Conservation (phyloP, 1,284 basidiomycete genomes). For the Porogramme epimiltina region DNA sequence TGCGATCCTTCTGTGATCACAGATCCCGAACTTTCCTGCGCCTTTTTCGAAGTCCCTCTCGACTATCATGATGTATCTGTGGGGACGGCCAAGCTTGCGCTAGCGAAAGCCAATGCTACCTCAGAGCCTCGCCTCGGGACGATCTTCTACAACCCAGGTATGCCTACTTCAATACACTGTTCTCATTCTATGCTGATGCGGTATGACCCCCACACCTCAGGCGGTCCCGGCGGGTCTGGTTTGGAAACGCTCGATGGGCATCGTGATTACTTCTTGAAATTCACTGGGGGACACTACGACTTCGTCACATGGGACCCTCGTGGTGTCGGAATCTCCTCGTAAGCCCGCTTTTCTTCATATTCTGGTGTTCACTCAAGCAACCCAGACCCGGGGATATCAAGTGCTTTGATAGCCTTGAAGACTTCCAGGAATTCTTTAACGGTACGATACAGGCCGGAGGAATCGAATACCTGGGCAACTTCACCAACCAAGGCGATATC, state of each 20-base stretch:
- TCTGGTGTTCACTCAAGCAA: background rate
- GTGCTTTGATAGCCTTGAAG: conserved; percentile 9
- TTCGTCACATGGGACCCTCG: conserved; percentile 15
- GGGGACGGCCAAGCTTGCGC: conserved; percentile 3
- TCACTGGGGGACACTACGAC: conserved; percentile 9
- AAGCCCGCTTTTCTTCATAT: no score
- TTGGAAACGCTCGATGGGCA: background rate
- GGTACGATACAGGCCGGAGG: conserved; percentile 9
- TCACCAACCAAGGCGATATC: conserved; percentile 9
- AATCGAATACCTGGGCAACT: conserved; percentile 9
- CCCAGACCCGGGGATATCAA: conserved; percentile 10
- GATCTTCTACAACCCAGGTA: conserved; percentile 14
- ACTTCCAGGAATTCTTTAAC: conserved; percentile 9
- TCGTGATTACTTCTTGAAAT: background rate
- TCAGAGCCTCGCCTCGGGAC: conserved; percentile 7
- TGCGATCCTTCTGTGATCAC: conserved; percentile 6
- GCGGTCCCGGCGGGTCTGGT: conserved; percentile 9
- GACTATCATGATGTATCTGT: conserved; percentile 13
- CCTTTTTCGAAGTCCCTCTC: conserved; percentile 10
- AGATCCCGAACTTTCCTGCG: conserved; percentile 6
- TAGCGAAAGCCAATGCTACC: conserved; percentile 15
- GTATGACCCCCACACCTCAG: background rate
- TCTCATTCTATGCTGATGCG: background rate
- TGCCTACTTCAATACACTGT: background rate
- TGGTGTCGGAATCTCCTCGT: conserved; percentile 13